Base-by-base conservation (phyloP, 2,329 filamentous ascomycete species). In the Colletotrichum musae region DNA sequence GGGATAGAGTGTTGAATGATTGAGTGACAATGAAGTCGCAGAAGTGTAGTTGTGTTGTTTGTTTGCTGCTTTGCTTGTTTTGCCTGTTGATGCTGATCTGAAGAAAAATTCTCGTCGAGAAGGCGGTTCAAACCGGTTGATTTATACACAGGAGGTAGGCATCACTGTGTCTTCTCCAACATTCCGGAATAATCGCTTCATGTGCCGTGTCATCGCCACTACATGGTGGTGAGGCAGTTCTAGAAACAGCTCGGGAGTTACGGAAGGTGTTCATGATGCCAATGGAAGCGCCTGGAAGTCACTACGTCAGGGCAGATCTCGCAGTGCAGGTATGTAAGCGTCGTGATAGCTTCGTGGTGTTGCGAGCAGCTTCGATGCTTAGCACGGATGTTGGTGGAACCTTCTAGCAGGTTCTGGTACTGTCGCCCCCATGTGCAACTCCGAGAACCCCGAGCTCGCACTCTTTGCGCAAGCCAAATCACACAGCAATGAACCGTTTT, bases 81-180 rank as follows among this genome's bases (percentile, higher is more conserved):
- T 45, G 21, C 36, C 18, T 74, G 51, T 73, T 75, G 70, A 71
- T 53, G 73, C 70, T 71, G 74, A 66, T 73, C 76, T 79, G 76
- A 73, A 77, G 65, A 26, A 66, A 64, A 68, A 15, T 32, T 12
- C 0, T 9, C 5, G 1, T 2, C 2, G 67, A 62, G 60, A 39
- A 72, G 45, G 43, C 72, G 53, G 72, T 59, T 68, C 56, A 58
- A 62, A 39, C 64, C 50, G n/a, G 70, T 65, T 72, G 36, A 66
- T 80, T 78, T 78, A 80, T 81, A 79, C 62, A 72, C 65, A 45
- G 18, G 59, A 70, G 48, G 32, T 45, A n/a, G 58, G 32, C 43
- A 59, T 18, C 58, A 28, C 51, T 13, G 69, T 56, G 71, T 51
- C 21, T 76, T 76, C 76, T 72, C 72, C 61, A 61, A 72, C 43